Evolutionary conservation across 352 stramenopile genomes (phyloP).

Genomic region (Phytophthora colocasiae): DNA sequence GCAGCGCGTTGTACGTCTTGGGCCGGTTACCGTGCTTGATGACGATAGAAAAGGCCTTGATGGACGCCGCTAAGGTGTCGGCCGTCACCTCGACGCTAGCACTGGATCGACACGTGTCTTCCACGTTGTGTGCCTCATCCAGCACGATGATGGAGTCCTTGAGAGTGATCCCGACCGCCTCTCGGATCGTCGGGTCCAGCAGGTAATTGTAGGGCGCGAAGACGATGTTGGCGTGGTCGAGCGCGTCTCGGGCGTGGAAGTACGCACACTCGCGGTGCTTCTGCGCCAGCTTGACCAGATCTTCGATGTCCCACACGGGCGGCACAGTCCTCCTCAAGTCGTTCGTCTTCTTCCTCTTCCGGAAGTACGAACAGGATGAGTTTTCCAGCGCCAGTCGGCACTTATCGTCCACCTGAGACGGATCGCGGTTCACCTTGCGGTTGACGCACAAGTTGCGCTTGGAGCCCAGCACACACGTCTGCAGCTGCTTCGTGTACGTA

Average conservation of each 20-base stretch:
- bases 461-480: constrained; percentile 84
- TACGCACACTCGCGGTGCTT: constrained; percentile 84
- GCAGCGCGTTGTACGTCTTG: constrained; percentile 53
- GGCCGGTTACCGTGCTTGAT: constrained; percentile 74
- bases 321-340: constrained; percentile 54
- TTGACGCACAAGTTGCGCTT: constrained; percentile 88
- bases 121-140: constrained; percentile 90
- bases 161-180: constrained; percentile 71
- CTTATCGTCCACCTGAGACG: constrained; percentile 75
- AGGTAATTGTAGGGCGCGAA: constrained; percentile 93
- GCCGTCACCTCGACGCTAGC: constrained; percentile 79
- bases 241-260: constrained; percentile 63
- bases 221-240: constrained; percentile 75
- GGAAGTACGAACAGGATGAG: constrained; percentile 44
- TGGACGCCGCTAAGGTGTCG: constrained; percentile 54
- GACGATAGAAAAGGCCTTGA: constrained; percentile 68
- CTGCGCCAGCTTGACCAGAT: constrained; percentile 76
- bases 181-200: constrained; percentile 78
- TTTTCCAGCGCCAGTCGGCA: constrained; percentile 51
- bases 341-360: constrained; percentile 42
- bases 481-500: constrained; percentile 52
- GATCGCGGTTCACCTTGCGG: constrained; percentile 67
- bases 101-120: constrained; percentile 84
- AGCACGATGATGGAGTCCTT: constrained; percentile 83
- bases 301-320: constrained; percentile 88